A percentile compares a stretch with the other conserved stretches of the same genome.
These are phyloP conservation scores for Cordyceps fumosorosea DNA, from an alignment of 2,329 filamentous ascomycete genomes.

Conservation along the genomic window DNA sequence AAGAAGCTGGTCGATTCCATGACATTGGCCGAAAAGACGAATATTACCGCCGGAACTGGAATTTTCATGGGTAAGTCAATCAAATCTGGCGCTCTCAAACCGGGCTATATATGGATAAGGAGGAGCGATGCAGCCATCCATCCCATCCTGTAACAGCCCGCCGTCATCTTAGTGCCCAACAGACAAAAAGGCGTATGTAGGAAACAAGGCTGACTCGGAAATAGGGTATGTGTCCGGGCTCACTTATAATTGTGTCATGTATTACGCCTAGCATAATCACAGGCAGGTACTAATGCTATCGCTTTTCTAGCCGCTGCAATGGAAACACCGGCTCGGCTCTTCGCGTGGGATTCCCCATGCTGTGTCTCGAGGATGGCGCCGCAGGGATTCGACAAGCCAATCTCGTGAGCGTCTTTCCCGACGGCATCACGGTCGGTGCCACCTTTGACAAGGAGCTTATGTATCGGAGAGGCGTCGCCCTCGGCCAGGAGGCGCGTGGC, in stretches of 20 bases:
- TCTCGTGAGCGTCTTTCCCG: slow-evolving; percentile 69
- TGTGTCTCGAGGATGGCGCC: slow-evolving; percentile 67
- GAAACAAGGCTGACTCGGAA: not conserved
- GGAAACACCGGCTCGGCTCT: slow-evolving; percentile 69
- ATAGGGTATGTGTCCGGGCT: not conserved
- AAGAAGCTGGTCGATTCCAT: slow-evolving; percentile 62
- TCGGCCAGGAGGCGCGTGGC: slow-evolving; percentile 65
- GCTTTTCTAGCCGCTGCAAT: slow-evolving; percentile 53
- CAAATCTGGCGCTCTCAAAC: not conserved
- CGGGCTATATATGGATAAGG: not conserved
- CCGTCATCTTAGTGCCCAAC: not conserved
- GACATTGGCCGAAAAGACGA: slow-evolving; percentile 76
- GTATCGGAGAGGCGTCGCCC: slow-evolving; percentile 58
- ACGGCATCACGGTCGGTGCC: slow-evolving; percentile 69
- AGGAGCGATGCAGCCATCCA: not conserved
- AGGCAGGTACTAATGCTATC: not conserved
- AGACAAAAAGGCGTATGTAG: too few relatives aligned
- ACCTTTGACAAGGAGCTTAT: slow-evolving; percentile 70
- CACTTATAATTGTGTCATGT: not conserved
- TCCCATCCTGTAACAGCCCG: not conserved
- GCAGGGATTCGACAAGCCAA: slow-evolving; percentile 67
- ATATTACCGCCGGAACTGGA: slow-evolving; percentile 65
- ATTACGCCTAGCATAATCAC: not conserved
- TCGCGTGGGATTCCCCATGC: slow-evolving; percentile 63
- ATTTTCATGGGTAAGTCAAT: slow-evolving; percentile 58